A percentile compares a stretch with the other conserved stretches of the same genome.
Evolutionary conservation across 148 eudicot genomes (phyloP).

Genomic region (Chenopodium berlandieri): DNA sequence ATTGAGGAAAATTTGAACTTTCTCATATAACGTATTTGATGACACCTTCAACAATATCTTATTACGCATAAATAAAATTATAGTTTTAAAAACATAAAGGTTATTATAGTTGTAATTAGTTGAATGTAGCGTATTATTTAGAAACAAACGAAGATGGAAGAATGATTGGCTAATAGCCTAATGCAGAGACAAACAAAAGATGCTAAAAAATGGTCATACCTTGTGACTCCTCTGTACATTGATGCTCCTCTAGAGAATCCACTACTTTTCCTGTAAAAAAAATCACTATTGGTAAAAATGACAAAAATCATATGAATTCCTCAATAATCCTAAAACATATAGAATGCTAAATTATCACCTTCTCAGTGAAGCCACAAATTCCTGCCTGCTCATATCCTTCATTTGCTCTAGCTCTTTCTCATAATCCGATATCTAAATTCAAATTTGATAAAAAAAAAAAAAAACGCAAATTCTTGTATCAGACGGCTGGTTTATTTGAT

Average conservation of each 20-base stretch:
- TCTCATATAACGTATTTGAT: too few species aligned
- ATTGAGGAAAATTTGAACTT: too few species aligned
- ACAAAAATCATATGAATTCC: not conserved
- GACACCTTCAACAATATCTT: too few species aligned
- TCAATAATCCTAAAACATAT: too few species aligned
- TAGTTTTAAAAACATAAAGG: too few species aligned
- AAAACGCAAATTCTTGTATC: not conserved
- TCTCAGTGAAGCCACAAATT: constrained; percentile 92
- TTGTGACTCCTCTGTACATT: constrained; percentile 82
- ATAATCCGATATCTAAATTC: constrained; percentile 44
- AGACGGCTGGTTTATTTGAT: not conserved
- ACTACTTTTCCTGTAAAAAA: constrained; percentile 59
- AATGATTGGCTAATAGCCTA: not conserved
- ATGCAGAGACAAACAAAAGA: not conserved
- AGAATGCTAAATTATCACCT: constrained; percentile 42
- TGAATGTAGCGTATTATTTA: too few species aligned
- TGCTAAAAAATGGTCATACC: constrained; percentile 31
- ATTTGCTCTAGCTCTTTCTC: constrained; percentile 79
- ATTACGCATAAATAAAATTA: too few species aligned
- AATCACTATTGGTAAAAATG: not conserved
- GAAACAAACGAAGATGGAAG: too few species aligned
- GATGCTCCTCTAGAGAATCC: constrained; percentile 94
- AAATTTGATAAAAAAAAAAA: not conserved
- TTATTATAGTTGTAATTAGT: too few species aligned
- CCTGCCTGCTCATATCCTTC: constrained; percentile 88